Conservation (phyloP, 73 alveolate species). For the Blepharisma stoltei region DNA sequence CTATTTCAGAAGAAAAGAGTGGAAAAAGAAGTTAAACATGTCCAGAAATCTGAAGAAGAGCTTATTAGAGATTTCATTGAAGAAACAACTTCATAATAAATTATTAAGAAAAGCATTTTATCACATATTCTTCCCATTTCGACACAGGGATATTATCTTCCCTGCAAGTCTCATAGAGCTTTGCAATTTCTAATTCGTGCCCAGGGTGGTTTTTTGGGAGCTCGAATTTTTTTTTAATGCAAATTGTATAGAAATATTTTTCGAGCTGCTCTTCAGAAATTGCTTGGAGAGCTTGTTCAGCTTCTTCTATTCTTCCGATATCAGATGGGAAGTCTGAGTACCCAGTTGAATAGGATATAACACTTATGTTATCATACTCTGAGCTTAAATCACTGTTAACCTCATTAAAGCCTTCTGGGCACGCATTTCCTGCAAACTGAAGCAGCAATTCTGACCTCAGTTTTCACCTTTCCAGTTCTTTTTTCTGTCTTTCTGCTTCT, state of each 20-base stretch:
- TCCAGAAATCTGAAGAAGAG: conserved; percentile 16
- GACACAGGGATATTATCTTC: not conserved
- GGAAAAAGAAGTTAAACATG: conserved; percentile 1
- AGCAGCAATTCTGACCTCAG: conserved; percentile 8
- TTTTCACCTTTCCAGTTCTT: conserved; percentile 22
- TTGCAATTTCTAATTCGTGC: not conserved
- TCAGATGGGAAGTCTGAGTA: not conserved
- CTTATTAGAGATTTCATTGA: conserved; percentile 21
- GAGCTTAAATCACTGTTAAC: conserved; percentile 16
- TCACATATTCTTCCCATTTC: conserved; percentile 1
- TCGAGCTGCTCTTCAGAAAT: conserved; percentile 22
- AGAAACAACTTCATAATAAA: not conserved
- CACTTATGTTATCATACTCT: not conserved
- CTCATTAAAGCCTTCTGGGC: not conserved
- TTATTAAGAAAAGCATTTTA: conserved; percentile 1
- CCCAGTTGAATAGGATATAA: conserved; percentile 1
- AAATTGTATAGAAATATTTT: not conserved
- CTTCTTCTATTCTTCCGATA: not conserved
- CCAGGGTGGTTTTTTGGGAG: conserved; percentile 13
- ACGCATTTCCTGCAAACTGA: conserved; percentile 16
- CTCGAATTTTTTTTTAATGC: not conserved
- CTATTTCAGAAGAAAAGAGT: not conserved
- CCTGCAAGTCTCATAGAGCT: not conserved
- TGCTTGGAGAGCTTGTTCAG: conserved; percentile 17
- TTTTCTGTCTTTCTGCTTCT: conserved; percentile 29